A percentile compares a stretch with the other conserved stretches of the same genome.
These are phyloP conservation scores for Penicillium egyptiacum DNA, from an alignment of 495 filamentous ascomycete genomes.

Conservation along the genomic window DNA sequence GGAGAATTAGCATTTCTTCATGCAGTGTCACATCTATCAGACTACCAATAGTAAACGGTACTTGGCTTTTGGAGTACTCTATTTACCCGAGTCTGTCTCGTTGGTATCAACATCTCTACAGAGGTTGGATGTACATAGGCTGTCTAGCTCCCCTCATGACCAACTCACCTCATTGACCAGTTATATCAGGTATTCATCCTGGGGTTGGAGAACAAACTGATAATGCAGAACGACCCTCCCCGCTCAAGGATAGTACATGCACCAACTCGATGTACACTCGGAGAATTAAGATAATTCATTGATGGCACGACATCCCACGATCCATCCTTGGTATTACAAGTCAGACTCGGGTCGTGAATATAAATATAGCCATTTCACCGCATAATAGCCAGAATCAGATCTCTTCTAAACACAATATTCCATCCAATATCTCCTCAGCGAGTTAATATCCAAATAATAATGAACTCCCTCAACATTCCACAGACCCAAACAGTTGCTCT, in stretches of 20 bases:
- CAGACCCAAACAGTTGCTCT: slow-evolving; percentile 48
- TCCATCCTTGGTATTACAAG: background rate
- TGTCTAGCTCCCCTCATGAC: background rate
- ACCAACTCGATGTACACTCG: background rate
- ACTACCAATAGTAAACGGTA: background rate
- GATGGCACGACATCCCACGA: background rate
- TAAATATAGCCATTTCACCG: background rate
- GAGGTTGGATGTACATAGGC: background rate
- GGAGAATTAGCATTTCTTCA: slow-evolving; percentile 19
- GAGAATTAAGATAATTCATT: background rate
- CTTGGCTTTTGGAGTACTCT: background rate
- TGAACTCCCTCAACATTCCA: slow-evolving; percentile 34
- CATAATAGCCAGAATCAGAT: background rate
- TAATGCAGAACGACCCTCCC: background rate
- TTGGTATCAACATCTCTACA: background rate
- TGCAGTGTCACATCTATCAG: background rate
- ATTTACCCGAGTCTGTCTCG: slow-evolving; percentile 12
- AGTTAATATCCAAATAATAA: slow-evolving; percentile 13
- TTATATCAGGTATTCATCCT: background rate
- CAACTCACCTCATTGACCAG: background rate
- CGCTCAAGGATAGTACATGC: background rate
- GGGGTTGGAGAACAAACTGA: background rate
- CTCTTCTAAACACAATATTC: background rate
- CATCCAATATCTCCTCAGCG: background rate
- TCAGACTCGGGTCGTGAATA: background rate